Evolutionary conservation across 768 basidiomycete species (phyloP), one percentile per base, ranked within the genome.

Genomic region (Asterophora parasitica): DNA sequence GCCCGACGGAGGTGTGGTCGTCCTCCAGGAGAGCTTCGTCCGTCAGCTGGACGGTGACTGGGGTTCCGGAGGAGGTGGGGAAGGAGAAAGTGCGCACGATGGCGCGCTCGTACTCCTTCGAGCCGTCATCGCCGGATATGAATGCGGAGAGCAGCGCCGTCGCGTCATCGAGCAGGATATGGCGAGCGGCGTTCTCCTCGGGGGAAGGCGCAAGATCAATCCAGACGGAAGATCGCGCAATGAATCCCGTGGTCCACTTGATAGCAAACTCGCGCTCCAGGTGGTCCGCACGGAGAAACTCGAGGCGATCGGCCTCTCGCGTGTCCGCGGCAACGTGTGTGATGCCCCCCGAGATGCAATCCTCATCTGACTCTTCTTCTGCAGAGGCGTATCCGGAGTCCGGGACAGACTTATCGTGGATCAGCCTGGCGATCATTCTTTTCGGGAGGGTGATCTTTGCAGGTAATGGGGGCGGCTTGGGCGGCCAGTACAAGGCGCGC

Each of bases 321-420:
- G 40, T 46, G 15, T 35, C 26, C 41, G 51, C 13, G 52, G 52
- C 40, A 17, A 49, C 36, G 42, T 48, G 40, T 36, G 44, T 44
- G 34, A 45, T 48, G 45, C 17, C 40, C 13, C 46, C 51, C 4
- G 51, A 51, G 15, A 50, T 50, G 6, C 64, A 67, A 0, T 62
- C 61, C 2, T 66, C 65, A 1, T 73, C 74, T 0, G 76, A 77
- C 0, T 82, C 80, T 41, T 79, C 82, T 42, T 82, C 82, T 19
- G 81, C 83, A 33, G 85, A 86, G 4, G 84, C 88, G 53, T 89
- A 89, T 30, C 88, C 88, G 9, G 86, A 88, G 63, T 90, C 86
- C 1, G 81, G 81, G 3, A 78, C 71, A 13, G 66, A 66, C 7
- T 59, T 64, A 42, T 75, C 73, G 47, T 72, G 72, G 19, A 70